Evolutionary conservation across 768 basidiomycete species (phyloP).

Genomic region (Termitomyces bulborhizus): DNA sequence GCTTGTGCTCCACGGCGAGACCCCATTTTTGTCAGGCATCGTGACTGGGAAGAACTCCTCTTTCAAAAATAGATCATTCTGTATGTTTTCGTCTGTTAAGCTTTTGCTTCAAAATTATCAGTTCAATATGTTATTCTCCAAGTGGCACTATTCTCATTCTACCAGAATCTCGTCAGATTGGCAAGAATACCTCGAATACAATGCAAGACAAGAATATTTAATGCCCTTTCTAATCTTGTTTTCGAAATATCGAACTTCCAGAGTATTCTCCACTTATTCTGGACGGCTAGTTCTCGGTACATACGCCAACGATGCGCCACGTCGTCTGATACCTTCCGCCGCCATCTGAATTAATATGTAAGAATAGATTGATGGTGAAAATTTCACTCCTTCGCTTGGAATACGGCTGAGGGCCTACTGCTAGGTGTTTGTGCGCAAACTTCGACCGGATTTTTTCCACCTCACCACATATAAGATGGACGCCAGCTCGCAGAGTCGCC

Average conservation of each 20-base stretch:
- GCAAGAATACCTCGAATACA: not conserved
- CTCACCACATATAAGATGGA: not conserved
- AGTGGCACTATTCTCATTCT: not conserved
- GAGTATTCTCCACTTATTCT: not conserved
- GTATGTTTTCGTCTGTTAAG: no score
- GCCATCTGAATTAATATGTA: not conserved
- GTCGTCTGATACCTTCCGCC: not conserved
- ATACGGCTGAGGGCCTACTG: not conserved
- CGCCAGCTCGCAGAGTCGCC: not conserved
- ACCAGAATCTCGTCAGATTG: not conserved
- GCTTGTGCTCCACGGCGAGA: not conserved
- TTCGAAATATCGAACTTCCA: not conserved
- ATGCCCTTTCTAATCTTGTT: not conserved
- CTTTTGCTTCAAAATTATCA: not conserved
- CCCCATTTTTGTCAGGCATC: not conserved
- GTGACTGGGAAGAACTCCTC: not conserved
- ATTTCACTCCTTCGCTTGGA: not conserved
- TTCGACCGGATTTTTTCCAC: conserved; percentile 3
- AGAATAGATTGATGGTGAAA: not conserved
- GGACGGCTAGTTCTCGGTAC: not conserved
- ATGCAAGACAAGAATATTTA: not conserved
- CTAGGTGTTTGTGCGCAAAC: not conserved
- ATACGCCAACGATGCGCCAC: not conserved
- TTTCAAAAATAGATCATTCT: no score
- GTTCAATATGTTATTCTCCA: not conserved